phyloP scores from a whole-genome alignment of 1,139 yeast species.

The Geotrichum fermentans region DNA sequence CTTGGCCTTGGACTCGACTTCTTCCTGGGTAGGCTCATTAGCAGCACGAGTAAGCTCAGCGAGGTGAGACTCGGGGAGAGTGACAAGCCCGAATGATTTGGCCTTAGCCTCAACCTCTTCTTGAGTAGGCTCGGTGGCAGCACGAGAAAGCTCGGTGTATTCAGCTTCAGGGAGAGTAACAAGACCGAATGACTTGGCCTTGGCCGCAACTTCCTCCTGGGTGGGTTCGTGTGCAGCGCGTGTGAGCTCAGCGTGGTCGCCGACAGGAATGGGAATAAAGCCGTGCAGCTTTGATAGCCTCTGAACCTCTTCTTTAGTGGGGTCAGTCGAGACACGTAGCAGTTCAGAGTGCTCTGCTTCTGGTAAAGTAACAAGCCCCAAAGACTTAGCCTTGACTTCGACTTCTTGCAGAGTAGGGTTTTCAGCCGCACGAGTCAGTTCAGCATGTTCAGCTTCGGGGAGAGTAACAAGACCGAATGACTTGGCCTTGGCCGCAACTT shows the following conservation, averaged over 20 bases:
- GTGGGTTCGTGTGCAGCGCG: slow-evolving; percentile 27
- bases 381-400: slow-evolving; percentile 22
- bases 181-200: slow-evolving; percentile 32
- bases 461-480: slow-evolving; percentile 42
- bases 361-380: slow-evolving; percentile 34
- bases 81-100: slow-evolving; percentile 24
- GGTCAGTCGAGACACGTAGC: slow-evolving; percentile 23
- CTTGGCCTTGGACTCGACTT: slow-evolving; percentile 23
- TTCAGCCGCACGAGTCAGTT: slow-evolving; percentile 25
- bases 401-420: slow-evolving; percentile 26
- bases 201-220: slow-evolving; percentile 24
- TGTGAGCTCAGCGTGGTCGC: slow-evolving; percentile 13
- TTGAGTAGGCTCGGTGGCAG: slow-evolving; percentile 11
- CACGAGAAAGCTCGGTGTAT: slow-evolving; percentile 12
- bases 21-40: slow-evolving; percentile 22
- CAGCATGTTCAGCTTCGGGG: slow-evolving; percentile 35
- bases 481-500: slow-evolving; percentile 23
- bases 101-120: slow-evolving; percentile 25
- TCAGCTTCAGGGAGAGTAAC: slow-evolving; percentile 30
- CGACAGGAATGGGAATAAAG: slow-evolving; percentile 8
- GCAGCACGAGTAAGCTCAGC: slow-evolving; percentile 5
- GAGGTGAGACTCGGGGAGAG: slow-evolving; percentile 2
- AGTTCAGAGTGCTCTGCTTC: slow-evolving; percentile 19
- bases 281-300: slow-evolving; percentile 23
- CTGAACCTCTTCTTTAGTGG: slow-evolving; percentile 24